Conservation (phyloP, 371 early-diverging fungal genomes). For the Lichtheimia hyalospora region DNA sequence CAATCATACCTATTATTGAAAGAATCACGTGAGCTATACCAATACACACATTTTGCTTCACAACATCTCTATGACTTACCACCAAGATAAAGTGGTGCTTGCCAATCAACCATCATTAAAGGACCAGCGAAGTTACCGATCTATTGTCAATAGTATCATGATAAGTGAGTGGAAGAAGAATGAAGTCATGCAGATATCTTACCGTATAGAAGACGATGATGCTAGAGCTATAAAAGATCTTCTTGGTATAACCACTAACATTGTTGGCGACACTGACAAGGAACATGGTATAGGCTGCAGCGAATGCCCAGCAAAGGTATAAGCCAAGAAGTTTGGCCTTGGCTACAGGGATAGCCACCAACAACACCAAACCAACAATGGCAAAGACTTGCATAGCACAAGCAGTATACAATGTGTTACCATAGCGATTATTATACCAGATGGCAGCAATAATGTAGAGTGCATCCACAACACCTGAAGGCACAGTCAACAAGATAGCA, state of each 20-base stretch:
- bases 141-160: not conserved
- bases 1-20: conserved; percentile 15
- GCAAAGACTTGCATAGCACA: conserved; percentile 13
- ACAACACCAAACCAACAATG: conserved; percentile 24
- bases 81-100: conserved; percentile 31
- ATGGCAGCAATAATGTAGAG: conserved; percentile 22
- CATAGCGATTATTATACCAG: conserved; percentile 17
- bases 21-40: too few relatives aligned
- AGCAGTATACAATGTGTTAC: conserved; percentile 22
- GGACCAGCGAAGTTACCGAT: conserved; percentile 31
- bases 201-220: conserved; percentile 30
- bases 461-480: conserved; percentile 26
- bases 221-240: conserved; percentile 23
- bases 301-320: conserved; percentile 28
- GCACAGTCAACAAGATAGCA: conserved; percentile 25
- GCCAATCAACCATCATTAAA: conserved; percentile 25
- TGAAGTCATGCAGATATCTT: conserved; percentile 1
- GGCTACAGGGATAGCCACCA: conserved; percentile 23
- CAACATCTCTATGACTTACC: conserved; percentile 4
- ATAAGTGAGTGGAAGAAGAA: not conserved
- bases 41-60: too few relatives aligned
- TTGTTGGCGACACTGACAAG: conserved; percentile 30
- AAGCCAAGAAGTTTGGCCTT: conserved; percentile 29
- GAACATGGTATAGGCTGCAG: conserved; percentile 23
- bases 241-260: conserved; percentile 34